Percentiles rank a stretch among this genome's conserved stretches.
Conservation (phyloP, 2,329 filamentous ascomycete genomes). For the Emmonsiellopsis sp. region DNA sequence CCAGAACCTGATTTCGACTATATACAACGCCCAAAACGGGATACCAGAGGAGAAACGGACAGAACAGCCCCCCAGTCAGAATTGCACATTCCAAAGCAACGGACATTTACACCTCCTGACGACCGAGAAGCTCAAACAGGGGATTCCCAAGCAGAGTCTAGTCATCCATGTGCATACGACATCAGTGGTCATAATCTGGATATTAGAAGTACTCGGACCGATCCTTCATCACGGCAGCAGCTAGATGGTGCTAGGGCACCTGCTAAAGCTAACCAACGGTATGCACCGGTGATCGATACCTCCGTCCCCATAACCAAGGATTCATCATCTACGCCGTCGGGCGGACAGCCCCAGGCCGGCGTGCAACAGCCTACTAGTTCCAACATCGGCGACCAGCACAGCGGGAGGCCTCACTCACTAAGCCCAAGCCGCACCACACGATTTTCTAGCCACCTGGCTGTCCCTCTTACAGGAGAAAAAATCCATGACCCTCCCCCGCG, state of each 20-base stretch:
- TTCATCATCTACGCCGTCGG: not conserved
- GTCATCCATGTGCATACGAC: not conserved
- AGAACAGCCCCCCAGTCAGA: not conserved
- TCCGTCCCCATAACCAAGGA: not conserved
- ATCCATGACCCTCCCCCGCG: slow-evolving; percentile 50
- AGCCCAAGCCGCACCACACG: slow-evolving; percentile 35
- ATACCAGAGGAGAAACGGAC: not conserved
- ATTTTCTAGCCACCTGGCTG: slow-evolving; percentile 44
- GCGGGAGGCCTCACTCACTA: slow-evolving; percentile 5
- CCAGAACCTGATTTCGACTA: no score
- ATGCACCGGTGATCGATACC: not conserved
- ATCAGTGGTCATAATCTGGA: not conserved
- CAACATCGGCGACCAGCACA: slow-evolving; percentile 3
- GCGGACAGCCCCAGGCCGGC: not conserved
- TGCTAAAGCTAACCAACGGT: not conserved
- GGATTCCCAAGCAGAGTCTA: not conserved
- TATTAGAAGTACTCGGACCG: not conserved
- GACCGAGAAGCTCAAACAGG: slow-evolving; percentile 2
- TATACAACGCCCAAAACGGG: not conserved
- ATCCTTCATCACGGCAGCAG: not conserved
- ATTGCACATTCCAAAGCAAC: slow-evolving; percentile 4
- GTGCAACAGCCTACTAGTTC: slow-evolving; percentile 5
- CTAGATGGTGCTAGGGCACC: not conserved
- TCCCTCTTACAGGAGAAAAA: slow-evolving; percentile 37
- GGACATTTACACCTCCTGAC: slow-evolving; percentile 9